These are phyloP conservation scores for Gaillardinia entomophila DNA, from an alignment of 805 yeast species.

Conservation along the genomic window DNA sequence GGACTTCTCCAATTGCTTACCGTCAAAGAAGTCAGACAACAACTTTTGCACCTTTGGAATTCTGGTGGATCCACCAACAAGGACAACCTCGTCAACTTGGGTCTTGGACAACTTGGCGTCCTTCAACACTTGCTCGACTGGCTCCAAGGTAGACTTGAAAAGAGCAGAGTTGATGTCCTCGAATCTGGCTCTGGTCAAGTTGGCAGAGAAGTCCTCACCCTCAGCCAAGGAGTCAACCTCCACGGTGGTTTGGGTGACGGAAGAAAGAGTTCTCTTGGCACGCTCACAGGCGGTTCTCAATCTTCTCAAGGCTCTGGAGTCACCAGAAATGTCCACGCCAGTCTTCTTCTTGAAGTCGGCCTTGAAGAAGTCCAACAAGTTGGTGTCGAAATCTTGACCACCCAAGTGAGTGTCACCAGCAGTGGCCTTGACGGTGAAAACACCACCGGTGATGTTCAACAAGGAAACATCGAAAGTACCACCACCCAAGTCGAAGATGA, in stretches of 20 bases:
- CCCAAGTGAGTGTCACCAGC: conserved; percentile 50
- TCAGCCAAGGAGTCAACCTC: conserved; percentile 94
- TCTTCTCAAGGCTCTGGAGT: conserved; percentile 54
- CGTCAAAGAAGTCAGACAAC: conserved; percentile 83
- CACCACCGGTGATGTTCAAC: conserved; percentile 90
- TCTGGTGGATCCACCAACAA: conserved; percentile 99
- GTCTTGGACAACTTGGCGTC: conserved; percentile 86
- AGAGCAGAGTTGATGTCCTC: conserved; percentile 92
- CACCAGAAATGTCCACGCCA: conserved; percentile 40
- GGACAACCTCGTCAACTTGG: conserved; percentile 89
- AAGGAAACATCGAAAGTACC: conserved; percentile 97
- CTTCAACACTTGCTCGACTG: conserved; percentile 92
- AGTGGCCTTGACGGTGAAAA: conserved; percentile 93
- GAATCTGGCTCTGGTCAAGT: conserved; percentile 94
- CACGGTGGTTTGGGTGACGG: conserved; percentile 92
- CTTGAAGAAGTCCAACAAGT: conserved; percentile 43
- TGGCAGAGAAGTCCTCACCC: conserved; percentile 93
- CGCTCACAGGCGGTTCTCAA: conserved; percentile 97
- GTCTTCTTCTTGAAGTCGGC: conserved; percentile 43
- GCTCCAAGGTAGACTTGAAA: conserved; percentile 91
- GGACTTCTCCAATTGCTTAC: conserved; percentile 95
- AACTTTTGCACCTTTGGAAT: conserved; percentile 97
- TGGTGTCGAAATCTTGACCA: conserved; percentile 49
- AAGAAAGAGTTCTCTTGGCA: conserved; percentile 94
- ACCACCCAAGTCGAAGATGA: conserved; percentile 95